Evolutionary conservation across 2,329 filamentous ascomycete species (phyloP), one percentile per base, ranked within the genome.

Genomic region (Aotearoamyces nothofagi): DNA sequence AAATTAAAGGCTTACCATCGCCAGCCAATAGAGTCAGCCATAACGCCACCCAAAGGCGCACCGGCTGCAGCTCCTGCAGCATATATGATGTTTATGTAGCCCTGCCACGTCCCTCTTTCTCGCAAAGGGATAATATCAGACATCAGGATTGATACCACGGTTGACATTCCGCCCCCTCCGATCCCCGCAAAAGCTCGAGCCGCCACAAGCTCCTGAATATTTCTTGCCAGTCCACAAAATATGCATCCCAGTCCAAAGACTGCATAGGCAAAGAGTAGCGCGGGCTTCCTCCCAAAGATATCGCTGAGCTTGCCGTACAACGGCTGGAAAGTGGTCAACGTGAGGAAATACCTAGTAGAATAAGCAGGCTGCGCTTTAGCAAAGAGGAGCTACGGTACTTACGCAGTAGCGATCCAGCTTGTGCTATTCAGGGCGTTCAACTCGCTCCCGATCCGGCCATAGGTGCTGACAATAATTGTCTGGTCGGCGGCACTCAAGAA

Each of bases 11-110:
- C 57, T 46, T 53, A 71, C 73, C 77, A 83, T 39, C 79, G 59
- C 79, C 79, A 84, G 17, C 78, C 77, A 29, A 84, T 63, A 4
- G 61, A 68, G 48, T 84, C 78, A 0, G 77, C 69, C n/a, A 84
- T 50, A 5, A 80, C 48, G 3, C 80, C 79, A 38, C 69, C 80
- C 0, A 87, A 39, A 0, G 79, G 77, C 4, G 73, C 78, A 3
- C 80, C 80, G 4, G 63, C 60, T 4, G 70, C 68, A 3, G 76
- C 66, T n/a, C 78, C 80, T 11, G 60, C 53, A 0, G 76, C 75
- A 42, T 66, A 83, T 27, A 83, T 61, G 36, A 84, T 65, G 47
- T 84, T 86, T 43, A 82, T 60, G 35, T 60, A 59, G 2, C 78
- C 78, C 49, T 84, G 79, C 72, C 75, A 86, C 7, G 75, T 59